These are phyloP conservation scores for Lobulomyces angularis DNA, from an alignment of 192 early-diverging fungal species.

Conservation along the genomic window DNA sequence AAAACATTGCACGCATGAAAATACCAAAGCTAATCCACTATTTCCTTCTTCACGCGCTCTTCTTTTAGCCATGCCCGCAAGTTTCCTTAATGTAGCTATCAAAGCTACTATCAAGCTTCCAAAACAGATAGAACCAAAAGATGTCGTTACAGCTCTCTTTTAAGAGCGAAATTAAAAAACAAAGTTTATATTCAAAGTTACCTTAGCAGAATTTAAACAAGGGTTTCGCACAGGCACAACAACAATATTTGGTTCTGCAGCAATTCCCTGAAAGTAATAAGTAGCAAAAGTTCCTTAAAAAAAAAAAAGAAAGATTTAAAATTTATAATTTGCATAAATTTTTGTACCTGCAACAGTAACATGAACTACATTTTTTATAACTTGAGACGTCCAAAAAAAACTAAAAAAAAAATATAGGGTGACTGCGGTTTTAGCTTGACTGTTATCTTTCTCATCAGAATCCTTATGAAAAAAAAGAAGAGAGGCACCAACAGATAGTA, in stretches of 20 bases:
- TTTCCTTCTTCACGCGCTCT: conserved; percentile 30
- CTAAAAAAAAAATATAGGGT: conserved; percentile 50
- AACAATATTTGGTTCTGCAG: conserved; percentile 32
- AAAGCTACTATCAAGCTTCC: conserved; percentile 47
- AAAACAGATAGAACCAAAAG: conserved; percentile 72
- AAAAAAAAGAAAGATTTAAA: no score
- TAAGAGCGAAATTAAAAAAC: no score
- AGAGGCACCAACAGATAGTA: background rate
- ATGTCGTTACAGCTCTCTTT: conserved; percentile 65
- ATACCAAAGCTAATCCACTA: conserved; percentile 31
- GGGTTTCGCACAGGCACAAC: conserved; percentile 35
- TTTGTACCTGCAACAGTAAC: conserved; percentile 71
- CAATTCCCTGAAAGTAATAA: conserved; percentile 59
- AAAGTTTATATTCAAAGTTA: no score
- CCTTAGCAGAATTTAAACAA: conserved; percentile 51
- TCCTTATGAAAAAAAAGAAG: background rate
- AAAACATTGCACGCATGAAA: no score
- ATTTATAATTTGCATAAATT: no score
- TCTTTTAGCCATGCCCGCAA: conserved; percentile 37
- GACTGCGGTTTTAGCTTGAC: no score
- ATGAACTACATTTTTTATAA: conserved; percentile 58
- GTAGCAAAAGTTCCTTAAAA: no score
- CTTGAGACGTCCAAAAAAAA: conserved; percentile 54
- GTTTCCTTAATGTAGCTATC: conserved; percentile 53
- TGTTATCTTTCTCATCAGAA: no score